phyloP scores from a whole-genome alignment of 176 grass and related monocot genomes.

The Echinochloa phyllopogon region DNA sequence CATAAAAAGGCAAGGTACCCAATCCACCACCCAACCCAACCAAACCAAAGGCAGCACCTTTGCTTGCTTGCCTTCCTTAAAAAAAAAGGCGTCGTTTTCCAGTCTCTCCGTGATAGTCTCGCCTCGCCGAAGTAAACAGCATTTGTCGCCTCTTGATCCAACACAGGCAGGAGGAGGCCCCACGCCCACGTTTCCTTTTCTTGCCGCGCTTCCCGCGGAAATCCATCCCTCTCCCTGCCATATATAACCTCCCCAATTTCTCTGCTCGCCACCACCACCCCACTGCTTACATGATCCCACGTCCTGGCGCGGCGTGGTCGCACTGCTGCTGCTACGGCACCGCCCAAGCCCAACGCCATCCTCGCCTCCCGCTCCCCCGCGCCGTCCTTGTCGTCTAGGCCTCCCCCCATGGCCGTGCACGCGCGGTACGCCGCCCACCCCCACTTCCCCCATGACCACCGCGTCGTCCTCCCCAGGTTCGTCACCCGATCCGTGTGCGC shows the following conservation, averaged over 20 bases:
- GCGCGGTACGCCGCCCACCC: conserved; percentile 42
- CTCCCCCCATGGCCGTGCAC: conserved; percentile 51
- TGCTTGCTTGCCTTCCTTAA: not conserved
- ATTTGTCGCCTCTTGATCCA: not conserved
- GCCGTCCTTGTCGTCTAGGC: not conserved
- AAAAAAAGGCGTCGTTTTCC: not conserved
- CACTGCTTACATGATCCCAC: not conserved
- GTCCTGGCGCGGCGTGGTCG: conserved; percentile 7
- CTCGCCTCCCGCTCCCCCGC: not conserved
- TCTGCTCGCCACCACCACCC: not conserved
- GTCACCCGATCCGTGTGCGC: not conserved
- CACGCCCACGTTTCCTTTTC: not conserved
- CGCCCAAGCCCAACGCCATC: conserved; percentile 5
- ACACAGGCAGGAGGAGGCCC: too few relatives aligned
- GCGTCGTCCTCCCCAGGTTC: conserved; percentile 35
- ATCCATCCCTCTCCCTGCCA: not conserved
- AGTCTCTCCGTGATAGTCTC: not conserved
- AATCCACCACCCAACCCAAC: not conserved
- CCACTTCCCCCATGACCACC: conserved; percentile 48
- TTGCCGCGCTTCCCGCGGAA: not conserved
- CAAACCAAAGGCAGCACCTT: not conserved
- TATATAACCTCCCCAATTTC: conserved; percentile 1
- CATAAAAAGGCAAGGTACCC: too few relatives aligned
- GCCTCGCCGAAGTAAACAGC: not conserved
- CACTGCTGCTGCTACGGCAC: not conserved